Evolutionary conservation across 306 rosid species (phyloP).

Genomic region (Urtica urens): DNA sequence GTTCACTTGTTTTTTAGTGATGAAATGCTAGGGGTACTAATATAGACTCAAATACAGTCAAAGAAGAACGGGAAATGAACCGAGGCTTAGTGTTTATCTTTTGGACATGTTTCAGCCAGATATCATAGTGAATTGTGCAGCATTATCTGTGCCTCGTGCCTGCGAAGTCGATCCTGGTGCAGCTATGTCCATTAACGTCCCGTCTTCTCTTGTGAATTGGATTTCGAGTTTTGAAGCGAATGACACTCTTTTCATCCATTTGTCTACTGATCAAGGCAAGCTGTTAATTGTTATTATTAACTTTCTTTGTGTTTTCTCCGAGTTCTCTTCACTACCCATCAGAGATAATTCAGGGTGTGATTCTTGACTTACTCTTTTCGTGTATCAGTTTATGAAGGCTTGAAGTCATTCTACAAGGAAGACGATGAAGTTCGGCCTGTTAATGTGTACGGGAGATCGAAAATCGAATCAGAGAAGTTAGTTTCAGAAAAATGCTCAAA

Average conservation of each 20-base stretch:
- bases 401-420: slow-evolving; percentile 77
- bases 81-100: no score
- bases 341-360: no score
- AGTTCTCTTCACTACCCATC: no score
- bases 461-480: slow-evolving; percentile 64
- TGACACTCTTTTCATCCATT: slow-evolving; percentile 53
- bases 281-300: slow-evolving; percentile 8
- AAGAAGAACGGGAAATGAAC: no score
- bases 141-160: slow-evolving; percentile 75
- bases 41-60: no score
- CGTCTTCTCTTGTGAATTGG: slow-evolving; percentile 72
- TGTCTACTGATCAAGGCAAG: slow-evolving; percentile 98
- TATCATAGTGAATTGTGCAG: slow-evolving; percentile 80
- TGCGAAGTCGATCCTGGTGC: slow-evolving; percentile 69
- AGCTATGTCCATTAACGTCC: slow-evolving; percentile 71
- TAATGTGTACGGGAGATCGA: slow-evolving; percentile 81
- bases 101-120: slow-evolving; percentile 75
- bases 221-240: slow-evolving; percentile 39
- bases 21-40: neutral
- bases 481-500: slow-evolving; percentile 51
- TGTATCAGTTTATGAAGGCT: slow-evolving; percentile 83
- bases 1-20: neutral
- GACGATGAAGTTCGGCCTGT: slow-evolving; percentile 59
- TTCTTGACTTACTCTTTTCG: no score
- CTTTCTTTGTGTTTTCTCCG: neutral